phyloP scores from a whole-genome alignment of 1,139 yeast genomes.

The Hansenula lynferdii region DNA sequence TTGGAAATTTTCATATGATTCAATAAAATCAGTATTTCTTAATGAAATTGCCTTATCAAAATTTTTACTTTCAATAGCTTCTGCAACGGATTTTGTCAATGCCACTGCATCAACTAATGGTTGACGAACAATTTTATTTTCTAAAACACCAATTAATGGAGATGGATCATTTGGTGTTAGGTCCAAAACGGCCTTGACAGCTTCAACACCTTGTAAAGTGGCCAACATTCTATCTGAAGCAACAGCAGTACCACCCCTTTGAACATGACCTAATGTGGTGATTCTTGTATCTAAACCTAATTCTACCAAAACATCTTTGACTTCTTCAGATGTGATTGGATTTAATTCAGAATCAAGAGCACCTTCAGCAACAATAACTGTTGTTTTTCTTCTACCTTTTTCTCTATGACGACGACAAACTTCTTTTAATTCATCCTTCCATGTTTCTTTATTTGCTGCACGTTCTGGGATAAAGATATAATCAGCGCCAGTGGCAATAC shows the following conservation, averaged over 20 bases:
- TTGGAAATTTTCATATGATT: constrained; percentile 59
- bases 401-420: constrained; percentile 63
- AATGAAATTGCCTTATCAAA: constrained; percentile 63
- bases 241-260: constrained; percentile 84
- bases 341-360: constrained; percentile 64
- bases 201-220: constrained; percentile 80
- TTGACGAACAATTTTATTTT: constrained; percentile 64
- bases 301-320: constrained; percentile 63
- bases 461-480: constrained; percentile 77
- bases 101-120: constrained; percentile 72
- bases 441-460: constrained; percentile 54
- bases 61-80: constrained; percentile 53
- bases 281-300: constrained; percentile 74
- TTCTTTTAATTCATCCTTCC: constrained; percentile 64
- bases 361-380: constrained; percentile 82
- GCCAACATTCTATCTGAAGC: constrained; percentile 75
- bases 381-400: constrained; percentile 72
- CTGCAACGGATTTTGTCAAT: constrained; percentile 66
- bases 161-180: constrained; percentile 68
- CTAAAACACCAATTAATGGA: constrained; percentile 70
- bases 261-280: constrained; percentile 79
- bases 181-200: constrained; percentile 71
- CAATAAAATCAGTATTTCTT: constrained; percentile 69
- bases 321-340: constrained; percentile 63
- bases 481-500: constrained; percentile 78